phyloP scores from a whole-genome alignment of 2,329 filamentous ascomycete species.

The Clonostachys chloroleuca region DNA sequence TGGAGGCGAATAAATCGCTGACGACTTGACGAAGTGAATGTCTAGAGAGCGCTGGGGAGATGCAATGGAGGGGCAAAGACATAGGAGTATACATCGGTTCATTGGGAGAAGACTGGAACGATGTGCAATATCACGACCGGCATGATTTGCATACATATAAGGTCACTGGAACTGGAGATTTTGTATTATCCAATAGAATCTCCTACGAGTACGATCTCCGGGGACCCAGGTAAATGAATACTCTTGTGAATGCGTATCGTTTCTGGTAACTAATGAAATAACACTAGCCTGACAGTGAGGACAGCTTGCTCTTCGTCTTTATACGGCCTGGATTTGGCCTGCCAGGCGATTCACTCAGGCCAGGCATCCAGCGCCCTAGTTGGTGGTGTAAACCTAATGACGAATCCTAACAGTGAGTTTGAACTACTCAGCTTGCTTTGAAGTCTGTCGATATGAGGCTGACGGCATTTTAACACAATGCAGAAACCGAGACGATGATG shows the following conservation, averaged over 20 bases:
- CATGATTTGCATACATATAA: constrained; percentile 9
- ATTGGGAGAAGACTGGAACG: constrained; percentile 22
- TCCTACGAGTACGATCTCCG: background rate
- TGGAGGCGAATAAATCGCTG: too few species aligned
- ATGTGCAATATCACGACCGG: constrained; percentile 13
- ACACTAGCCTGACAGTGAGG: constrained; percentile 1
- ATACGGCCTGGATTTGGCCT: background rate
- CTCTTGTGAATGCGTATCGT: too few species aligned
- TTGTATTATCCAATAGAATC: background rate
- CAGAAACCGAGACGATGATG: constrained; percentile 2
- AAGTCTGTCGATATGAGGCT: constrained; percentile 21
- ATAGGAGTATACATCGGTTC: constrained; percentile 25
- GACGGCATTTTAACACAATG: too few species aligned
- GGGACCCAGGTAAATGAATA: background rate
- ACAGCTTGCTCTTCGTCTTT: constrained; percentile 3
- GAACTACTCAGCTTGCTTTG: constrained; percentile 38
- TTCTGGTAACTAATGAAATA: too few species aligned
- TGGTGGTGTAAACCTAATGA: background rate
- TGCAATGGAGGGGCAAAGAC: constrained; percentile 13
- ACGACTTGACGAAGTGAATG: constrained; percentile 22
- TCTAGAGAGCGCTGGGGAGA: constrained; percentile 17
- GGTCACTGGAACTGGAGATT: constrained; percentile 1
- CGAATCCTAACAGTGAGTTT: background rate
- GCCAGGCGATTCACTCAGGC: background rate
- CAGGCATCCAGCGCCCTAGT: constrained; percentile 1